Evolutionary conservation across 306 rosid genomes (phyloP).

Genomic region (Lotus japonicus): DNA sequence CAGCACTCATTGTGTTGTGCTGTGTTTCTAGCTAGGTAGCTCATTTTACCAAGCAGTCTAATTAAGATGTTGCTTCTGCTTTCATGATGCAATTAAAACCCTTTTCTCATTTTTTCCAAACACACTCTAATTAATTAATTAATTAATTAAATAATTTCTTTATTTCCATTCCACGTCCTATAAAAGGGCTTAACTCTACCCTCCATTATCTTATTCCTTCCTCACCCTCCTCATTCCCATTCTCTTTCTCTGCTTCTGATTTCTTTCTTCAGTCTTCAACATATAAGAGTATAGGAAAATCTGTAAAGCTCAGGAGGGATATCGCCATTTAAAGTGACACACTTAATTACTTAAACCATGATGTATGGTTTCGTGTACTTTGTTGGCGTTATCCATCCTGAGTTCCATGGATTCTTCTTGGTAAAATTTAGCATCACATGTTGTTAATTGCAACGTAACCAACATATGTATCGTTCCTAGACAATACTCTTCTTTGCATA

Average conservation of each 20-base stretch:
- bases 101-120: background rate
- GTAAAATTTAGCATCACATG: background rate
- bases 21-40: background rate
- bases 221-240: too few relatives aligned
- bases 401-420: slow-evolving; percentile 58
- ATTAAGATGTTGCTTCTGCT: slow-evolving; percentile 27
- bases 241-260: background rate
- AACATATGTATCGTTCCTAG: background rate
- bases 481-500: too few relatives aligned
- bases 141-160: too few relatives aligned
- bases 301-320: slow-evolving; percentile 96
- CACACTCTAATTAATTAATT: background rate
- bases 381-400: slow-evolving; percentile 89
- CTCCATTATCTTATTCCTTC: too few relatives aligned
- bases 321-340: slow-evolving; percentile 37
- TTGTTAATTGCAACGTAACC: too few relatives aligned
- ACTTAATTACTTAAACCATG: too few relatives aligned
- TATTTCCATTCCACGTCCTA: slow-evolving; percentile 28
- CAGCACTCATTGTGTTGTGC: background rate
- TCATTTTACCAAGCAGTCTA: background rate
- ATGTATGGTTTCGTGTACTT: background rate
- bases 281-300: slow-evolving; percentile 35
- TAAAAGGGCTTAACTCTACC: slow-evolving; percentile 36
- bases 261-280: too few relatives aligned
- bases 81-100: slow-evolving; percentile 23